Conservation (phyloP, 1,284 basidiomycete species). For the Cryptococcus depauperatus region DNA sequence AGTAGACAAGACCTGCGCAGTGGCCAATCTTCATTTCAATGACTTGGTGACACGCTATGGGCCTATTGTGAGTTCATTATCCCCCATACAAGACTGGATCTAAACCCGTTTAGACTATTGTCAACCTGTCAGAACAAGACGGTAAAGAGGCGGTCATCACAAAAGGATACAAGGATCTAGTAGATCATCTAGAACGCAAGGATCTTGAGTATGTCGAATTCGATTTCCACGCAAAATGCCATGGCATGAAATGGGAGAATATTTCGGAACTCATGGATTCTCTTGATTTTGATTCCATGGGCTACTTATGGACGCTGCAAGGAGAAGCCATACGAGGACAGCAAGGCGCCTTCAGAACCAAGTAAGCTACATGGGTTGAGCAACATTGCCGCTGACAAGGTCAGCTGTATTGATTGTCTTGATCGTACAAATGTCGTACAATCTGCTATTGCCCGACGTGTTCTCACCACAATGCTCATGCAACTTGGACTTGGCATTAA, state of each 20-base stretch:
- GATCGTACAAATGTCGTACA: slow-evolving; percentile 86
- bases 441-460: slow-evolving; percentile 80
- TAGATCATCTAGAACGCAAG: slow-evolving; percentile 52
- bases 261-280: slow-evolving; percentile 68
- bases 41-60: slow-evolving; percentile 65
- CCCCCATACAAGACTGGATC: slow-evolving; percentile 1
- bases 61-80: slow-evolving; percentile 54
- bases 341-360: slow-evolving; percentile 65
- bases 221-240: slow-evolving; percentile 80
- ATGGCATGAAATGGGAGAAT: slow-evolving; percentile 62
- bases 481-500: slow-evolving; percentile 53
- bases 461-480: slow-evolving; percentile 70
- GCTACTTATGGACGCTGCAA: slow-evolving; percentile 79
- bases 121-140: slow-evolving; percentile 83
- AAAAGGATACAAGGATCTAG: slow-evolving; percentile 64
- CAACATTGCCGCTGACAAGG: slow-evolving; percentile 2
- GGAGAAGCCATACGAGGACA: slow-evolving; percentile 66
- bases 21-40: slow-evolving; percentile 67
- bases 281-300: slow-evolving; percentile 70
- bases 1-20: slow-evolving; percentile 61
- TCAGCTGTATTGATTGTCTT: slow-evolving; percentile 82
- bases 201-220: slow-evolving; percentile 56
- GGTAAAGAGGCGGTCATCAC: slow-evolving; percentile 82
- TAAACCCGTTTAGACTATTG: slow-evolving; percentile 53
- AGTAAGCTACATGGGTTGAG: slow-evolving; percentile 24